Evolutionary conservation across 306 rosid species (phyloP), one percentile per base, ranked within the genome.

Genomic region (Dryas octopetala): DNA sequence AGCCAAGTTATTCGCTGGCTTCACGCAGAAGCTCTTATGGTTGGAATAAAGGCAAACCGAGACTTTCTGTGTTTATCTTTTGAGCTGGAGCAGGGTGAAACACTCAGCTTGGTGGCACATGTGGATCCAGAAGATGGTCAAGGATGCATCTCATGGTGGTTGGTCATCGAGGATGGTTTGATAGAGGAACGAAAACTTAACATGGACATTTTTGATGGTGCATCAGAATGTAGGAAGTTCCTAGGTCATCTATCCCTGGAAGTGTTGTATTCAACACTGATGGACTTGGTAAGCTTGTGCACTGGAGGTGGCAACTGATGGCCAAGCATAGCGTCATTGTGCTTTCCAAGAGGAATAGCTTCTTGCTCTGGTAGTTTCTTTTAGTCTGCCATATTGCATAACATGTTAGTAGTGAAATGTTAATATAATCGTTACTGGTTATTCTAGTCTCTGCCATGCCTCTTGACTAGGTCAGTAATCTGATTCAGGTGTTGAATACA

Each of bases 121-220:
- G 96, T 95, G 66, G 92, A 91, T 80, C 96, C 97, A 12, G 96
- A 90, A 69, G 96, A 91, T 72, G 67, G 63, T 66, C 87, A 87
- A 49, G 96, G 96, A 15, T 88, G 95, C 79, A 90, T 95, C 77
- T 91, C 96, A 7, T 95, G 97, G 98, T 91, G 89, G 93, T 80
- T 95, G 83, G 88, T 91, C 41, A 86, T 95, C 86, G 97, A 90
- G 57, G 88, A 89, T 60, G 81, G 88, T 70, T 82, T 88, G 43
- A 73, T 84, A 12, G 97, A 90, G 83, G 95, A 89, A 80, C 78
- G 77, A 69, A 90, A 91, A 71, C 87, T 90, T 83, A 84, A 71
- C 12, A 61, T 84, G 59, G 92, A 86, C 76, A 52, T 74, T 52
- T 75, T 74, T 0, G 82, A 87, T 73, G 89, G 89, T 61, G 81